Evolutionary conservation across 192 early-diverging fungal genomes (phyloP), one percentile per base, ranked within the genome.

Genomic region (Linnemannia schmuckeri): DNA sequence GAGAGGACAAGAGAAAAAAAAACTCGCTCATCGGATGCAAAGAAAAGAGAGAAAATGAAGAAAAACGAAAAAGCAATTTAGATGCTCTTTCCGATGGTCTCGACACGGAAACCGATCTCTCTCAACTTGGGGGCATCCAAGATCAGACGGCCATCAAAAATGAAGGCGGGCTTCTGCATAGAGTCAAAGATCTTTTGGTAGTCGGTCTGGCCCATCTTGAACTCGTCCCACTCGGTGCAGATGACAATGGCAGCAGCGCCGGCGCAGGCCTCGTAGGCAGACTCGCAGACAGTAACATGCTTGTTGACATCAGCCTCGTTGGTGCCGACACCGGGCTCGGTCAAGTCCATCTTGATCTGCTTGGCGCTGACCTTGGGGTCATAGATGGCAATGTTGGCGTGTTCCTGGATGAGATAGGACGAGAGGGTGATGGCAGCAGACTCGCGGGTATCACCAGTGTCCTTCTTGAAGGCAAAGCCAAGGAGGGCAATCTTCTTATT

Each of bases 381-480:
- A 85, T 96, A 98, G 74, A 98, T 93, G 37, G 88, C 81, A 75
- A 98, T 84, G 35, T 90, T 82, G 13, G 96, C 96, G 35, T 93
- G 93, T 74, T 95, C 94, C 78, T 93, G 88, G 70, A 98, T 86
- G 70, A 97, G 93, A 69, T 94, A 89, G 78, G 94, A 91, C 78
- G 94, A 93, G 38, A 98, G 87, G 6, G 91, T 92, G 55, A 96
- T 96, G n/a, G 97, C 96, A 35, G 97, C 95, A 44, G 95, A 94
- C 88, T 97, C 96, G 70, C 97, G 91, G 42, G 97, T 95, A 89
- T 98, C 97, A 73, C 95, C 95, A 35, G 96, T 98, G 75, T 96
- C 94, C 84, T 95, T 96, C 90, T 98, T 98, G 90, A 95, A 98
- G 1, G 97, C 96, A 89, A 98, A 98, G 6, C 97, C 97, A 73